Evolutionary conservation across 805 yeast genomes (phyloP).

Genomic region (Metschnikowia anglica): DNA sequence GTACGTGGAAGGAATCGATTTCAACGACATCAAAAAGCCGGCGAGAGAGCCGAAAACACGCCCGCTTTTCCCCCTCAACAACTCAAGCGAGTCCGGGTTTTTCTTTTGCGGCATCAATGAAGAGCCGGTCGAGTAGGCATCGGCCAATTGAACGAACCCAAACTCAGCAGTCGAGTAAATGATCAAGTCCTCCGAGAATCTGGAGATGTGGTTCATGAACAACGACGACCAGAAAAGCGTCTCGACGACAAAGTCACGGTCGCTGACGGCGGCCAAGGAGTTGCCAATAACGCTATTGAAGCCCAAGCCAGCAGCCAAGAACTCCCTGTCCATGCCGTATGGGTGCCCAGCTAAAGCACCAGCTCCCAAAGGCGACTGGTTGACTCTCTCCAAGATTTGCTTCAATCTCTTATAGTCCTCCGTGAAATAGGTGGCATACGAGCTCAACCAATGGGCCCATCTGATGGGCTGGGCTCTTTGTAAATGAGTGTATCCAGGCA

Average conservation of each 20-base stretch:
- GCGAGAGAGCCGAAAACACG: slow-evolving; percentile 93
- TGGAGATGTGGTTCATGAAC: slow-evolving; percentile 92
- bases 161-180: slow-evolving; percentile 97
- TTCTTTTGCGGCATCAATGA: slow-evolving; percentile 99
- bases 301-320: slow-evolving; percentile 73
- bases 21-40: slow-evolving; percentile 94
- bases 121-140: slow-evolving; percentile 98
- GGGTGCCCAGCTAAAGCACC: slow-evolving; percentile 99
- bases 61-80: slow-evolving; percentile 95
- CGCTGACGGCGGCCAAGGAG: slow-evolving; percentile 94
- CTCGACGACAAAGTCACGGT: slow-evolving; percentile 96
- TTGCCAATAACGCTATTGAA: slow-evolving; percentile 89
- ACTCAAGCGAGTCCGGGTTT: slow-evolving; percentile 94
- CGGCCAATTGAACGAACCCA: slow-evolving; percentile 89
- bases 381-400: slow-evolving; percentile 79
- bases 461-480: slow-evolving; percentile 99
- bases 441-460: slow-evolving; percentile 97
- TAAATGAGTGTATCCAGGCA: slow-evolving; percentile 99
- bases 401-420: slow-evolving; percentile 84
- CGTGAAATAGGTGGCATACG: slow-evolving; percentile 91
- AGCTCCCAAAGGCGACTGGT: slow-evolving; percentile 88
- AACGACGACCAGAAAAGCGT: slow-evolving; percentile 92
- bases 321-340: slow-evolving; percentile 96
- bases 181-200: slow-evolving; percentile 92
- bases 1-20: slow-evolving; percentile 97